Evolutionary conservation across 2,329 filamentous ascomycete genomes (phyloP).

Genomic region (Neopestalotiopsis clavispora): DNA sequence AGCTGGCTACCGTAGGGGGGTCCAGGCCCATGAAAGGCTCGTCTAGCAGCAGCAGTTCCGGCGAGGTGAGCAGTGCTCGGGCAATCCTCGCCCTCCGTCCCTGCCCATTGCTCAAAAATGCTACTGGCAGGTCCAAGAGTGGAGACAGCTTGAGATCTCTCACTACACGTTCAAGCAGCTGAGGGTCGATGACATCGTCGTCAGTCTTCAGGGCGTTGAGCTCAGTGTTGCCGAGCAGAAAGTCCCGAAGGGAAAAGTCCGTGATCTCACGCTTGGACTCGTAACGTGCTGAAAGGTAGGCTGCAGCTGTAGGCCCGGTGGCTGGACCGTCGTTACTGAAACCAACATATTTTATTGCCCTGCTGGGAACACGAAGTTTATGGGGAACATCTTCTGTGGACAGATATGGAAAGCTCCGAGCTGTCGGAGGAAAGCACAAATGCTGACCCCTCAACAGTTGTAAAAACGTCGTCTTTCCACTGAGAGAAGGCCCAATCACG

Average conservation of each 20-base stretch:
- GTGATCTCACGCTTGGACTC: constrained; percentile 86
- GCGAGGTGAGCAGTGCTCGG: constrained; percentile 77
- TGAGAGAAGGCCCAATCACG: constrained; percentile 78
- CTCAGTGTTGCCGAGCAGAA: constrained; percentile 80
- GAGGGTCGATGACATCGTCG: constrained; percentile 52
- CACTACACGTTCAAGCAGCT: constrained; percentile 66
- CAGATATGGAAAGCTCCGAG: constrained; percentile 80
- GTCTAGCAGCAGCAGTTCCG: constrained; percentile 84
- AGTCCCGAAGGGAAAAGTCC: constrained; percentile 84
- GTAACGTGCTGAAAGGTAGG: constrained; percentile 88
- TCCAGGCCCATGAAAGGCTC: constrained; percentile 97
- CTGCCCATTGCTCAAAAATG: constrained; percentile 93
- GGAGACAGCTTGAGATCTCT: constrained; percentile 70
- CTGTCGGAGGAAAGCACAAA: constrained; percentile 75
- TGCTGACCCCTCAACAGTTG: constrained; percentile 78
- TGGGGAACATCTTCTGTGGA: constrained; percentile 63
- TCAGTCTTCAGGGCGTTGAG: constrained; percentile 72
- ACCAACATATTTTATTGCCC: constrained; percentile 86
- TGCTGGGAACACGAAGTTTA: constrained; percentile 61
- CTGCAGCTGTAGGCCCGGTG: constrained; percentile 65
- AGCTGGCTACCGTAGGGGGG: constrained; percentile 74
- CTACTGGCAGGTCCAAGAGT: constrained; percentile 80
- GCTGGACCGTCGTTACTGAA: constrained; percentile 76
- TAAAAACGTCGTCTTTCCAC: constrained; percentile 82
- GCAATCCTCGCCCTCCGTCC: constrained; percentile 86